Percentiles rank a stretch among this genome's conserved stretches.
These are phyloP conservation scores for Phytophthora constricta DNA, from an alignment of 352 stramenopile genomes.

Conservation along the genomic window DNA sequence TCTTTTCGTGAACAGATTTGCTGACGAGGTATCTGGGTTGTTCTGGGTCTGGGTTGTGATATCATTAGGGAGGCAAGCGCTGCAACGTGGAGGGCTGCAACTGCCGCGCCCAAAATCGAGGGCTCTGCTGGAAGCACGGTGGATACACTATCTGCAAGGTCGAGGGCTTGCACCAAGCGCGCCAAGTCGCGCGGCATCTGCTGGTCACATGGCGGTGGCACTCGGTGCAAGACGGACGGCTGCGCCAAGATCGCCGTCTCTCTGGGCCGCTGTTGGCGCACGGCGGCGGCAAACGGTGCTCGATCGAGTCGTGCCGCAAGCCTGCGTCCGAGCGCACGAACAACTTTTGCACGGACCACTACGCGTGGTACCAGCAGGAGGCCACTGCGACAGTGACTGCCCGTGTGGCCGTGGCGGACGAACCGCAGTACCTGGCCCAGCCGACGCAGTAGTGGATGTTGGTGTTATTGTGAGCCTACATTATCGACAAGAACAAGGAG, in stretches of 20 bases:
- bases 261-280: conserved; percentile 39
- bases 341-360: conserved; percentile 60
- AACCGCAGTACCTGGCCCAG: conserved; percentile 10
- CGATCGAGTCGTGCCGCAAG: conserved; percentile 49
- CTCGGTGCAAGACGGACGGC: conserved; percentile 43
- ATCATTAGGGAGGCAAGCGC: conserved; percentile 47
- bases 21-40: conserved; percentile 1
- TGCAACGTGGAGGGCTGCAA: conserved; percentile 55
- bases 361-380: conserved; percentile 33
- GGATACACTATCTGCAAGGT: conserved; percentile 59
- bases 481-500: too few relatives aligned
- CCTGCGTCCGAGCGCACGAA: conserved; percentile 55
- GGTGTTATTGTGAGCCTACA: too few relatives aligned
- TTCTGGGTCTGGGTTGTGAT: neutral
- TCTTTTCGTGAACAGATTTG: conserved; percentile 1
- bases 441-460: conserved; percentile 10
- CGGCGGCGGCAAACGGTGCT: conserved; percentile 47
- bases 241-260: conserved; percentile 58
- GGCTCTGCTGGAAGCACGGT: conserved; percentile 61
- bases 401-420: conserved; percentile 16
- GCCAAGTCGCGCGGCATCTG: conserved; percentile 36
- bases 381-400: too few relatives aligned
- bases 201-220: conserved; percentile 35
- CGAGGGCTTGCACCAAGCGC: conserved; percentile 48
- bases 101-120: conserved; percentile 54